These are phyloP conservation scores for Fusarium torulosum DNA, from an alignment of 2,329 filamentous ascomycete genomes.

Conservation along the genomic window DNA sequence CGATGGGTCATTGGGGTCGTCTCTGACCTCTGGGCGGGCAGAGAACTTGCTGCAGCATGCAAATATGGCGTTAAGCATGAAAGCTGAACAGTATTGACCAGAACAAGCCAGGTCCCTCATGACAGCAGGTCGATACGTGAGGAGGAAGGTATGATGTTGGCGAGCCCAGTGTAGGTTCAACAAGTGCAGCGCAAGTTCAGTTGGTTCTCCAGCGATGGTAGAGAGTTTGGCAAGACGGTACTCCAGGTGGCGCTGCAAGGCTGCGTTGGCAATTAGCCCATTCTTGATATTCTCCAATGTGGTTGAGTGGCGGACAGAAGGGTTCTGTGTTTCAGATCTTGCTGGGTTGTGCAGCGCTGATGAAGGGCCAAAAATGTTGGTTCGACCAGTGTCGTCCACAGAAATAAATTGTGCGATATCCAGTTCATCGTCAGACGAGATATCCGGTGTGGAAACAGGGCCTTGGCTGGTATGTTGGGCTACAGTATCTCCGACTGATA, in stretches of 20 bases:
- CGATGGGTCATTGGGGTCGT: not conserved
- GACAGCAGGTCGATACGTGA: constrained; percentile 15
- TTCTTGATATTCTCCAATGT: constrained; percentile 9
- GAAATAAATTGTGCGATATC: constrained; percentile 19
- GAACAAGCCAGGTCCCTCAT: constrained; percentile 22
- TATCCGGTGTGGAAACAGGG: not conserved
- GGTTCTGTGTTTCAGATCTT: not conserved
- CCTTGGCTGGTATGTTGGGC: accelerated
- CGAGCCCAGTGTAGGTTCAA: constrained; percentile 27
- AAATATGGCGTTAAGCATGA: constrained; percentile 24
- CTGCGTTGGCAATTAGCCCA: constrained; percentile 14
- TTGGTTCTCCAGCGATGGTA: constrained; percentile 4
- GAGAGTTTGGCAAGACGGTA: not conserved
- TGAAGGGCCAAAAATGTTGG: constrained; percentile 19
- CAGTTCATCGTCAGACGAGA: constrained; percentile 3
- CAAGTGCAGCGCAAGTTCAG: constrained; percentile 11
- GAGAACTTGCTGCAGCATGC: constrained; percentile 23
- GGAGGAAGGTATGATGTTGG: constrained; percentile 21
- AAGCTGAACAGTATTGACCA: not conserved
- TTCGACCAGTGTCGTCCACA: constrained; percentile 7
- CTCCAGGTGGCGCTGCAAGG: constrained; percentile 9
- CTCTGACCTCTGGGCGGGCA: constrained; percentile 1
- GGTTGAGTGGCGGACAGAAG: not conserved
- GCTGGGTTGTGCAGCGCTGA: constrained; percentile 18
- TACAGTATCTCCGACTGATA: not conserved